Percentiles rank a stretch among this genome's conserved stretches.
These are phyloP conservation scores for Dactylellina drechsleri DNA, from an alignment of 2,329 filamentous ascomycete genomes.

Conservation along the genomic window DNA sequence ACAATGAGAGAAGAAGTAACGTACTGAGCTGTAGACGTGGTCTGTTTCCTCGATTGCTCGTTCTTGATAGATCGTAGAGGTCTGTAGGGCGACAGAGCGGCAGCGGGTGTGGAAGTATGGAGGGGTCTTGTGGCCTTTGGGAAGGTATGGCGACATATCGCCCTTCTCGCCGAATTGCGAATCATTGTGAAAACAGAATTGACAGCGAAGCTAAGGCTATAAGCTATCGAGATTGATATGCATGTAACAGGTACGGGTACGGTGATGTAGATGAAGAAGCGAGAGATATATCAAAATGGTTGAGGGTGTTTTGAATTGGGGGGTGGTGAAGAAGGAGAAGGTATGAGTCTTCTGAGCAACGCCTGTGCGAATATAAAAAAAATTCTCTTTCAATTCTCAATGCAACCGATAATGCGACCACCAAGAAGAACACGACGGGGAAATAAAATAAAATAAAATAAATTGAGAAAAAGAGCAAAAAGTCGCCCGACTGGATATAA, in stretches of 20 bases:
- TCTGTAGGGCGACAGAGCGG: constrained; percentile 65
- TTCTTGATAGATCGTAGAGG: constrained; percentile 53
- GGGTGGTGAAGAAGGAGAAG: constrained; percentile 23
- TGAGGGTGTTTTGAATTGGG: background rate
- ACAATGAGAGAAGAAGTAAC: constrained; percentile 59
- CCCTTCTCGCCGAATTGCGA: constrained; percentile 52
- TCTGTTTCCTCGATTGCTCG: constrained; percentile 60
- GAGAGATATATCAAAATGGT: constrained; percentile 1
- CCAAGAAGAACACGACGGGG: too few species aligned
- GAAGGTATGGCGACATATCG: constrained; percentile 51
- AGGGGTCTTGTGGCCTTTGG: constrained; percentile 56
- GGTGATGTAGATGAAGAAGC: constrained; percentile 21
- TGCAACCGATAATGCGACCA: too few species aligned
- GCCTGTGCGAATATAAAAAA: background rate
- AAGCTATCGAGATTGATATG: constrained; percentile 11
- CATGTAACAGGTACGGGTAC: constrained; percentile 2
- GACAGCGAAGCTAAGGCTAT: background rate
- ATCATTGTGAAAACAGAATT: constrained; percentile 27
- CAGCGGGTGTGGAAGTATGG: constrained; percentile 63
- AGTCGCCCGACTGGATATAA: constrained; percentile 13
- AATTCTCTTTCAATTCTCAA: constrained; percentile 5
- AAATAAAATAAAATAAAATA: too few species aligned
- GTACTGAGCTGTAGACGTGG: constrained; percentile 66
- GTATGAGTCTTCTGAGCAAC: constrained; percentile 38
- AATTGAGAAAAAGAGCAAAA: background rate